These are phyloP conservation scores for Dendrobium nobile DNA, from an alignment of 106 monocot genomes.

Conservation along the genomic window DNA sequence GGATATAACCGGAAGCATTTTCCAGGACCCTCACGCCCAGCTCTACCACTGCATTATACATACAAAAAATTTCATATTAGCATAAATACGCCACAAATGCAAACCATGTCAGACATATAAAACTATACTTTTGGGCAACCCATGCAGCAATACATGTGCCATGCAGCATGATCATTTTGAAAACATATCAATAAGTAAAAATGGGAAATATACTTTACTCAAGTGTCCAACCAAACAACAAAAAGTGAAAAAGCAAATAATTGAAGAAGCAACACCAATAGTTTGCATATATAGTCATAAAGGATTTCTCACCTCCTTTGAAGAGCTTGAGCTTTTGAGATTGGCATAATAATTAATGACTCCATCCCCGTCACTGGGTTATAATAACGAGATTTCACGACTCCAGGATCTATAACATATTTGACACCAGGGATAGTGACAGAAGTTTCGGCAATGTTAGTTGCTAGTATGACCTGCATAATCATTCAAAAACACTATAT, in stretches of 20 bases:
- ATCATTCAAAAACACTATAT: not conserved
- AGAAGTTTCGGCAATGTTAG: conserved; percentile 99
- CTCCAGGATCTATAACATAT: conserved; percentile 91
- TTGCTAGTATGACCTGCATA: conserved; percentile 78
- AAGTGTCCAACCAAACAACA: too few species aligned
- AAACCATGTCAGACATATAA: not conserved
- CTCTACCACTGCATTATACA: conserved; percentile 68
- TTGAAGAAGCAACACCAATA: not conserved
- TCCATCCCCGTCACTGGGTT: conserved; percentile 85
- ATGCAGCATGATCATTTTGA: not conserved
- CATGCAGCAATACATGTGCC: not conserved
- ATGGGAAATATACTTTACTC: not conserved
- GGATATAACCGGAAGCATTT: conserved; percentile 86
- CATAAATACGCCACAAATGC: not conserved
- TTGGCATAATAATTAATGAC: conserved; percentile 73
- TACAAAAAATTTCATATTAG: not conserved
- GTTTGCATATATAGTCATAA: not conserved
- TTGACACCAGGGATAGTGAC: conserved; percentile 97
- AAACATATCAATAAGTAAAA: not conserved
- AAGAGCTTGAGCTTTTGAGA: conserved; percentile 92
- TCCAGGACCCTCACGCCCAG: conserved; percentile 88
- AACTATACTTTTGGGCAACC: not conserved
- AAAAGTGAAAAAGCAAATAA: not conserved
- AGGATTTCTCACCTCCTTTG: conserved; percentile 66
- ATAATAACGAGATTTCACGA: conserved; percentile 88